Evolutionary conservation across 2,329 filamentous ascomycete species (phyloP).

Genomic region (Pyrenophora teres): DNA sequence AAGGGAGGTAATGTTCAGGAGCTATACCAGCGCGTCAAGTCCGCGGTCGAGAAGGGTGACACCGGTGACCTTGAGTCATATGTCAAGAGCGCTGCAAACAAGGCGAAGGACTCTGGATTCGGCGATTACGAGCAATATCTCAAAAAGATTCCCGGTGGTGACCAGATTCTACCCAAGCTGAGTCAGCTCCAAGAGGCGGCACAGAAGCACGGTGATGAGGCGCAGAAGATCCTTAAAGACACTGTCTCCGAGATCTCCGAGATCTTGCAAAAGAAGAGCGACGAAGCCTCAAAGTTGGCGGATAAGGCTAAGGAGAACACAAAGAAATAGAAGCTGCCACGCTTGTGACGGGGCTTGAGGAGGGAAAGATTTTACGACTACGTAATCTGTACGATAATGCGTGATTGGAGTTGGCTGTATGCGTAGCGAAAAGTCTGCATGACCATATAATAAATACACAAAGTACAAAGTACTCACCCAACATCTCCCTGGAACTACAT

Average conservation of each 20-base stretch:
- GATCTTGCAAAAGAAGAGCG: slow-evolving; percentile 42
- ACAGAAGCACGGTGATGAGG: slow-evolving; percentile 70
- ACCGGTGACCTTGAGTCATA: slow-evolving; percentile 64
- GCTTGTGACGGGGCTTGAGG: too few species aligned
- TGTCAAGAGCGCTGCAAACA: slow-evolving; percentile 62
- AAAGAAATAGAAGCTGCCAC: slow-evolving; percentile 33
- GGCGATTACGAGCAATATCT: slow-evolving; percentile 65
- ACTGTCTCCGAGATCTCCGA: slow-evolving; percentile 49
- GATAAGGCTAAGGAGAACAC: slow-evolving; percentile 44
- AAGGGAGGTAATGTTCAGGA: slow-evolving; percentile 70
- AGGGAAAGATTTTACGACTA: not conserved
- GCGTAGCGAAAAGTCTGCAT: not conserved
- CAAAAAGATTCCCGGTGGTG: slow-evolving; percentile 67
- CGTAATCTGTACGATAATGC: slow-evolving; percentile 13
- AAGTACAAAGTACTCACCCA: too few species aligned
- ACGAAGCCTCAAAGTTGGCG: slow-evolving; percentile 38
- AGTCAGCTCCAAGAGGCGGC: slow-evolving; percentile 67
- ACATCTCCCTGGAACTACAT: too few species aligned
- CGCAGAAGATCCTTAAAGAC: slow-evolving; percentile 70
- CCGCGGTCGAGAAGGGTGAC: slow-evolving; percentile 65
- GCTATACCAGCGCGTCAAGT: slow-evolving; percentile 66
- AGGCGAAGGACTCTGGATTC: slow-evolving; percentile 60
- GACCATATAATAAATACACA: too few species aligned
- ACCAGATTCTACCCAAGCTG: slow-evolving; percentile 68
- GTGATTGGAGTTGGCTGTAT: slow-evolving; percentile 8